These are phyloP conservation scores for Trametopsis cervina DNA, from an alignment of 768 basidiomycete genomes.

Conservation along the genomic window DNA sequence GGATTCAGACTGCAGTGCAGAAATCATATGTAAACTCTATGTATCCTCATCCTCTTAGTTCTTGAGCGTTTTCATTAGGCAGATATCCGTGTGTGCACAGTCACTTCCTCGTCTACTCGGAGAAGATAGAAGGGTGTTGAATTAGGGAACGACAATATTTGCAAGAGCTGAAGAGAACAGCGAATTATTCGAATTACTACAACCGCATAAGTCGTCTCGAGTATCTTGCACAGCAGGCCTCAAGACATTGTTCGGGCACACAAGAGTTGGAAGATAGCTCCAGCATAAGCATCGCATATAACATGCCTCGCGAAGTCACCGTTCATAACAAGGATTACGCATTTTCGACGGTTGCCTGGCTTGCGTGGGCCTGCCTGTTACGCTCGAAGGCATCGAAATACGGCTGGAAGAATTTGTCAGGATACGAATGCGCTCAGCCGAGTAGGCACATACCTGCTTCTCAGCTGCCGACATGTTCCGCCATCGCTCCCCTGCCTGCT, in stretches of 20 bases:
- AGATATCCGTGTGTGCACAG: too few relatives aligned
- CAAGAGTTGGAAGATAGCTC: too few relatives aligned
- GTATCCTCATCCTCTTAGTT: neutral
- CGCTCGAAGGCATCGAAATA: neutral
- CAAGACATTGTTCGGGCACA: too few relatives aligned
- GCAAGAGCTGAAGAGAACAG: neutral
- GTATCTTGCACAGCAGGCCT: too few relatives aligned
- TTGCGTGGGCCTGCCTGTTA: neutral
- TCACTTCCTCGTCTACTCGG: too few relatives aligned
- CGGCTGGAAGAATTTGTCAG: neutral
- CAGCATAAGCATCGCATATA: too few relatives aligned
- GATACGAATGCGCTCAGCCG: neutral
- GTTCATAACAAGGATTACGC: too few relatives aligned
- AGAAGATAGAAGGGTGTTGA: too few relatives aligned
- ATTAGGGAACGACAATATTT: neutral
- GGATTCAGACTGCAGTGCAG: neutral
- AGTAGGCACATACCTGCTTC: neutral
- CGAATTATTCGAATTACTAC: neutral
- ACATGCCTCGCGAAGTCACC: too few relatives aligned
- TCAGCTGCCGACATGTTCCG: neutral
- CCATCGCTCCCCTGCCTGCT: neutral
- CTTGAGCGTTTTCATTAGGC: too few relatives aligned
- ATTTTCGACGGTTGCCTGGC: too few relatives aligned
- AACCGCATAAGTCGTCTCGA: too few relatives aligned
- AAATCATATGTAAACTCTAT: neutral